Conservation (phyloP, 73 alveolate species). For the Halteria grandinella region DNA sequence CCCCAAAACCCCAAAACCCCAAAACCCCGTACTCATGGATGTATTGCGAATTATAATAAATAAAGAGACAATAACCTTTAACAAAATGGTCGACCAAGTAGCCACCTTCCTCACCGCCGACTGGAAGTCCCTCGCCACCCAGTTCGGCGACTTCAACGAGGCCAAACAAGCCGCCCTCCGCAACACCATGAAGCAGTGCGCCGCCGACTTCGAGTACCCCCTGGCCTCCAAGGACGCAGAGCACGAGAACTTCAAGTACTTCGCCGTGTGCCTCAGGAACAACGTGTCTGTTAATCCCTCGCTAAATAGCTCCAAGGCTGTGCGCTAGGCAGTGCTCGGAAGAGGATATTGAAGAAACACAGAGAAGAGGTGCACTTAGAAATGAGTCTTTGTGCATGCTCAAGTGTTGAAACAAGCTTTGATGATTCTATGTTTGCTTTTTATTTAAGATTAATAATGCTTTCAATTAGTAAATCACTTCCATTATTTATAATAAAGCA, state of each 20-base stretch:
- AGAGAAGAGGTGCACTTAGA: neutral
- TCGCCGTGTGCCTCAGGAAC: constrained; percentile 18
- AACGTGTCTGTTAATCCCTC: constrained; percentile 5
- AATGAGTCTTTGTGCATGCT: too few relatives aligned
- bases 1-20: constrained; percentile 51
- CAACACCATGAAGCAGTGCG: constrained; percentile 3
- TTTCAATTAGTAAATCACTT: neutral
- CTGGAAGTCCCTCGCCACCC: neutral
- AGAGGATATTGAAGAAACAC: neutral
- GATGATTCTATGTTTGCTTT: too few relatives aligned
- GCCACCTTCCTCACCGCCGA: neutral
- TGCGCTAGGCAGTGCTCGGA: constrained; percentile 15
- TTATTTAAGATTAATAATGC: neutral
- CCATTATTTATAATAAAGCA: neutral
- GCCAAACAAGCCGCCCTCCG: neutral
- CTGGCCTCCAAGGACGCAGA: constrained; percentile 11
- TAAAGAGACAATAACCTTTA: too few relatives aligned
- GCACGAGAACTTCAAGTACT: constrained; percentile 11
- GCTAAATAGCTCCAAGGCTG: neutral
- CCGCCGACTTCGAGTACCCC: constrained; percentile 28
- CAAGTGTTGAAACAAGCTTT: too few relatives aligned
- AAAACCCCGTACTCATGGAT: neutral
- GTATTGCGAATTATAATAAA: neutral
- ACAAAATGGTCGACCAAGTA: constrained; percentile 21
- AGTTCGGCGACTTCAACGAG: constrained; percentile 10